Conservation (phyloP, 352 stramenopile species). For the Thalassiosira livingstoniorum region DNA sequence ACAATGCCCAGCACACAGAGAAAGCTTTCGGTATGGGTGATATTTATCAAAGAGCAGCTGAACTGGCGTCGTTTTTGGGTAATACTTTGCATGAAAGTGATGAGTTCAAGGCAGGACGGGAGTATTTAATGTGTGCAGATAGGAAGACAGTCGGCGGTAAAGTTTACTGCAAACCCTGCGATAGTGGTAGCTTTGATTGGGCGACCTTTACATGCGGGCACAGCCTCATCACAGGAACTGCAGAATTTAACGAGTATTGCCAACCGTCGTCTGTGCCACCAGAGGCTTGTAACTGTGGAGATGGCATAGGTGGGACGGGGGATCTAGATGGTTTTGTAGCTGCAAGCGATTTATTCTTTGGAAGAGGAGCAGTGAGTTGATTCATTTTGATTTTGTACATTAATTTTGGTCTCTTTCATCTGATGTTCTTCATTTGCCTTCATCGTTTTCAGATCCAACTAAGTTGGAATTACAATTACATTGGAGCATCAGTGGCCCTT, state of each 20-base stretch:
- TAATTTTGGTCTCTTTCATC: not conserved
- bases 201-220: slow-evolving; percentile 18
- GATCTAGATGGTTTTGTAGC: slow-evolving; percentile 42
- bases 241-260: slow-evolving; percentile 51
- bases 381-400: not conserved
- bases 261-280: slow-evolving; percentile 34
- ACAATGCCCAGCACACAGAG: slow-evolving; percentile 46
- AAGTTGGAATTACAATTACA: slow-evolving; percentile 58
- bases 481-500: slow-evolving; percentile 36
- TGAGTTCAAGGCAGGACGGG: slow-evolving; percentile 37
- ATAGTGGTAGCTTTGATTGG: slow-evolving; percentile 49
- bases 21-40: slow-evolving; percentile 50
- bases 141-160: slow-evolving; percentile 18
- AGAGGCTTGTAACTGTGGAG: slow-evolving; percentile 40
- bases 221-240: slow-evolving; percentile 20
- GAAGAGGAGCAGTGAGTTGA: slow-evolving; percentile 20
- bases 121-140: slow-evolving; percentile 53
- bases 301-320: slow-evolving; percentile 17
- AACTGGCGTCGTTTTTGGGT: slow-evolving; percentile 43
- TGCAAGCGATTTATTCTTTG: slow-evolving; percentile 47
- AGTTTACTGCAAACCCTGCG: slow-evolving; percentile 53
- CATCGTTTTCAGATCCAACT: slow-evolving; percentile 25
- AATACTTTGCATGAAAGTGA: slow-evolving; percentile 48
- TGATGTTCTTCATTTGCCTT: not conserved
- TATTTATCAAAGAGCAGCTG: slow-evolving; percentile 20